Conservation (phyloP, 495 filamentous ascomycete genomes). For the Sabuloglossum arenarium region DNA sequence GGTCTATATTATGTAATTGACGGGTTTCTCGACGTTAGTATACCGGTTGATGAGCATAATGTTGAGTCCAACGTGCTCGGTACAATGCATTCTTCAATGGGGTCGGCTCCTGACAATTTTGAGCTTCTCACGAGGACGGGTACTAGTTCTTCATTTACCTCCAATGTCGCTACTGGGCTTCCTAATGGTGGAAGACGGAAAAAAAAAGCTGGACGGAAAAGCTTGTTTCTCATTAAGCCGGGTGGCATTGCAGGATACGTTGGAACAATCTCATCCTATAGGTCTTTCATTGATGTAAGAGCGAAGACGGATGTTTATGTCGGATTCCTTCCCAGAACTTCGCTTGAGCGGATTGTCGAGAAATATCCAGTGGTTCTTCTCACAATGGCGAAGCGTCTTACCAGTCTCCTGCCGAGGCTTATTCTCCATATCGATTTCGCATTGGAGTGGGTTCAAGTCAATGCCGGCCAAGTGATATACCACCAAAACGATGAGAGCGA, state of each 20-base stretch:
- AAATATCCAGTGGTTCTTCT: constrained; percentile 77
- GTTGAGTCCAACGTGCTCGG: constrained; percentile 12
- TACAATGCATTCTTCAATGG: constrained; percentile 10
- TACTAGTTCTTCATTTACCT: constrained; percentile 24
- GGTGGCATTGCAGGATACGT: constrained; percentile 90
- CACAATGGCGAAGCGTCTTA: constrained; percentile 88
- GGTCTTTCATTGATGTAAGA: constrained; percentile 89
- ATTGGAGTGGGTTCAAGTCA: constrained; percentile 92
- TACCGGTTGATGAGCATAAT: constrained; percentile 32
- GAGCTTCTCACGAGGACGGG: constrained; percentile 27
- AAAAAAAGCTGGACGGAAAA: constrained; percentile 38
- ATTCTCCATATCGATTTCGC: constrained; percentile 97
- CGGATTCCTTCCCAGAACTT: constrained; percentile 71
- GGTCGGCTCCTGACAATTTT: constrained; percentile 22
- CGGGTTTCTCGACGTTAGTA: constrained; percentile 84
- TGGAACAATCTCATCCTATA: constrained; percentile 78
- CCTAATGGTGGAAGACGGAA: constrained; percentile 15
- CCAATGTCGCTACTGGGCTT: constrained; percentile 14
- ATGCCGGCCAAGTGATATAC: constrained; percentile 83
- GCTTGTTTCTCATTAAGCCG: constrained; percentile 82
- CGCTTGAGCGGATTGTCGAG: constrained; percentile 81
- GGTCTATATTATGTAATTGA: constrained; percentile 96
- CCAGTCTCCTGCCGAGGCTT: constrained; percentile 70
- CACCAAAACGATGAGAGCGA: constrained; percentile 92
- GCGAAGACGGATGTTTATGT: constrained; percentile 98